Percentiles rank a stretch among this genome's conserved stretches.
Conservation (phyloP, 2,329 filamentous ascomycete species). For the Cladophialophora carrionii region DNA sequence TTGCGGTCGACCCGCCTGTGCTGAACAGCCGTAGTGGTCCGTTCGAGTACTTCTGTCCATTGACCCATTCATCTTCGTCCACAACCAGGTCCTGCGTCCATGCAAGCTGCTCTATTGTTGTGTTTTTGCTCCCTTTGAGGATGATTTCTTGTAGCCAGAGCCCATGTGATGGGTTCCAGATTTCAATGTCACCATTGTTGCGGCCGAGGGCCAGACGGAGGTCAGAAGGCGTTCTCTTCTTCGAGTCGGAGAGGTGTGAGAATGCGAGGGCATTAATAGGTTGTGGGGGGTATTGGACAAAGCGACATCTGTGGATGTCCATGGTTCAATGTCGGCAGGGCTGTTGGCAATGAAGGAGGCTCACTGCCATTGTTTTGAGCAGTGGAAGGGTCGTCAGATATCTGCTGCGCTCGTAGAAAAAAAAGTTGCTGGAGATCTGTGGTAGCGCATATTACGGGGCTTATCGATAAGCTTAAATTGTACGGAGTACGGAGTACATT, state of each 20-base stretch:
- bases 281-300: slow-evolving; percentile 87
- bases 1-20: slow-evolving; percentile 86
- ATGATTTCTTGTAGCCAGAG: slow-evolving; percentile 92
- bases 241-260: slow-evolving; percentile 68
- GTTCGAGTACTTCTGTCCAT: slow-evolving; percentile 61
- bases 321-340: slow-evolving; percentile 53
- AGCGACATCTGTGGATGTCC: slow-evolving; percentile 97
- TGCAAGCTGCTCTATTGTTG: slow-evolving; percentile 84
- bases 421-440: neutral
- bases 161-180: slow-evolving; percentile 81
- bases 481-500: too few relatives aligned
- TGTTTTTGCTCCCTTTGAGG: slow-evolving; percentile 78
- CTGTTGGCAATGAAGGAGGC: neutral
- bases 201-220: slow-evolving; percentile 85
- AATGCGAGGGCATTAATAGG: slow-evolving; percentile 95
- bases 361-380: neutral
- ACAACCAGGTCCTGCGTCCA: slow-evolving; percentile 89
- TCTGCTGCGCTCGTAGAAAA: neutral
- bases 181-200: slow-evolving; percentile 93
- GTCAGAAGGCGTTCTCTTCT: slow-evolving; percentile 57
- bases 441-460: neutral
- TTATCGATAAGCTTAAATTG: slow-evolving; percentile 4
- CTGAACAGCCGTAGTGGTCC: slow-evolving; percentile 89
- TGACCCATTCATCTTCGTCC: slow-evolving; percentile 58
- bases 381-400: neutral